Evolutionary conservation across 352 stramenopile genomes (phyloP), one percentile per base, ranked within the genome.

Genomic region (Phytopythium kandeliae): DNA sequence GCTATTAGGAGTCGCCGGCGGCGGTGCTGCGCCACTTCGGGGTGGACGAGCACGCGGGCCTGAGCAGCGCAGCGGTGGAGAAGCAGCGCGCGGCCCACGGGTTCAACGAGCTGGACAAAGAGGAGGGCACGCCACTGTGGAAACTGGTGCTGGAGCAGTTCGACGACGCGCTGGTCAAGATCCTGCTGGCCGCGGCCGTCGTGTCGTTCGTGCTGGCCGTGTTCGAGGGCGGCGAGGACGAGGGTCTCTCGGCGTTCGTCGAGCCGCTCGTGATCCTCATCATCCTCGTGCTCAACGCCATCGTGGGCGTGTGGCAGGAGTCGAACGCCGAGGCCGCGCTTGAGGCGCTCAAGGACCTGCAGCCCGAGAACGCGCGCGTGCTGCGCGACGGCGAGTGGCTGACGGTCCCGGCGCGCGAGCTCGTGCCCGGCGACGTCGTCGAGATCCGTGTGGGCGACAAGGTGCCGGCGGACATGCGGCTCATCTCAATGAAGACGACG

Each of bases 71-170:
- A 9, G 69, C 81, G 10, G 79, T 92, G 30, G 66, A 73, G 41
- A 74, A 79, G 57, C 69, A 71, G 37, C 83, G 76, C 49, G 65
- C 67, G 3, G 31, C 54, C 31, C 71, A 84, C 53, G 89, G 89
- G 52, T 93, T 63, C 55, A 97, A 97, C 48, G 89, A 96, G 57
- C 67, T 97, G 41, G 85, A 87, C 52, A 95, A 97, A 66, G 86
- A 96, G 60, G 82, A 95, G 38, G 70, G 65, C 38, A 96, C 83
- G 55, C 84, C 88, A 24, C 65, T 96, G 31, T 97, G 86, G 89
- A 92, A 96, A 75, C 77, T 99, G 9, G 94, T 98, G 61, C 63
- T 98, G 28, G 95, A 98, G 73, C 97, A 99, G 75, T 99, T 99
- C 75, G 90, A 99, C 69, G 97, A 99, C 71, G 88, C 92, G 37